A percentile compares a stretch with the other conserved stretches of the same genome.
phyloP scores from a whole-genome alignment of 495 filamentous ascomycete species.

The Beverwykella pulmonaria region DNA sequence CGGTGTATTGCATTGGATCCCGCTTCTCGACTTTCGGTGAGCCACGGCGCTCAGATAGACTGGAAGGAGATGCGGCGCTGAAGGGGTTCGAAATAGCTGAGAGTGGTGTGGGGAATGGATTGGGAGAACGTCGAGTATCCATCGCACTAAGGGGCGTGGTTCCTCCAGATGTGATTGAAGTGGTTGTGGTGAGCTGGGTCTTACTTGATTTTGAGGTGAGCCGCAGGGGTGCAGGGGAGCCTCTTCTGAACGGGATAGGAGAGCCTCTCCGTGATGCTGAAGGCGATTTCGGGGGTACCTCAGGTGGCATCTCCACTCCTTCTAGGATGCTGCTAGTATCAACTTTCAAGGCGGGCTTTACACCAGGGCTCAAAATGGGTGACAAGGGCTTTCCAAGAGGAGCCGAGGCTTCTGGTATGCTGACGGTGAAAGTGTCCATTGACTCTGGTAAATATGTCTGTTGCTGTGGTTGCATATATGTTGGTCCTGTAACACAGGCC shows the following conservation, averaged over 20 bases:
- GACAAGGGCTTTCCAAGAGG: slow-evolving; percentile 34
- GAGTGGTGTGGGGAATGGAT: slow-evolving; percentile 25
- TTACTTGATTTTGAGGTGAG: slow-evolving; percentile 38
- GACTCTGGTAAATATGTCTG: slow-evolving; percentile 1
- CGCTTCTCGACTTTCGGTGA: slow-evolving; percentile 35
- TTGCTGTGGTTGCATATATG: slow-evolving; percentile 17
- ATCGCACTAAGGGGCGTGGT: slow-evolving; percentile 26
- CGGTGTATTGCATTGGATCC: slow-evolving; percentile 15
- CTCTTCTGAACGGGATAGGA: slow-evolving; percentile 24
- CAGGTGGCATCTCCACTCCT: slow-evolving; percentile 50
- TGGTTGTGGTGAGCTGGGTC: slow-evolving; percentile 29
- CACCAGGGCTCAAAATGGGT: slow-evolving; percentile 37
- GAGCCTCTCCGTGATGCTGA: slow-evolving; percentile 33
- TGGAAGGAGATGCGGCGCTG: slow-evolving; percentile 27
- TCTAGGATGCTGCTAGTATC: slow-evolving; percentile 44
- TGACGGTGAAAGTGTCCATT: not conserved
- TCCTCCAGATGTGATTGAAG: slow-evolving; percentile 29
- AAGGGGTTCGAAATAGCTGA: slow-evolving; percentile 32
- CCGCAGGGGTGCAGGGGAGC: slow-evolving; percentile 31
- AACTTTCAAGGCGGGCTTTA: slow-evolving; percentile 38
- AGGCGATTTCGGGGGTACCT: slow-evolving; percentile 54
- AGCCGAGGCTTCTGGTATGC: slow-evolving; percentile 12
- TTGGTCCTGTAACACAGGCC: slow-evolving; percentile 36
- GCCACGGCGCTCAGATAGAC: slow-evolving; percentile 26
- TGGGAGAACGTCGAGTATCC: slow-evolving; percentile 33